Conservation (phyloP, 768 basidiomycete genomes). For the Xerocomus brunneocitrinus region DNA sequence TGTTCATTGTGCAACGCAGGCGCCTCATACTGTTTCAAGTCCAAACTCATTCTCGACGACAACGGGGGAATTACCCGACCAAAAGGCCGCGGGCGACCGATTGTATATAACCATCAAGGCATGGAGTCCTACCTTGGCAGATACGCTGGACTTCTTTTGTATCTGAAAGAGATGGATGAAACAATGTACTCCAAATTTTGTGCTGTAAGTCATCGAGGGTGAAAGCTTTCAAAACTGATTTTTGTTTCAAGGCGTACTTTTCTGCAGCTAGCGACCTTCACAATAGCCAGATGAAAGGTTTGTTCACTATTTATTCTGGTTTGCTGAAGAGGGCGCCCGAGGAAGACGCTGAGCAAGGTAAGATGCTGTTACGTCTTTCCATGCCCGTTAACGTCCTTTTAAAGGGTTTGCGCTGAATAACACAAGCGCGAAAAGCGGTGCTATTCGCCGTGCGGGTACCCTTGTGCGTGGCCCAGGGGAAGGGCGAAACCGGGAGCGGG, state of each 20-base stretch:
- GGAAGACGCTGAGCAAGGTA: constrained; percentile 74
- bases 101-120: constrained; percentile 57
- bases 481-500: constrained; percentile 38
- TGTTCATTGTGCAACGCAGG: neutral
- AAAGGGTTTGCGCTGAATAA: constrained; percentile 42
- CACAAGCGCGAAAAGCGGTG: constrained; percentile 41
- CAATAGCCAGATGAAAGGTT: constrained; percentile 68
- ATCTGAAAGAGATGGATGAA: constrained; percentile 96
- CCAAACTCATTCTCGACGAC: constrained; percentile 64
- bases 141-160: constrained; percentile 87
- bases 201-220: constrained; percentile 53
- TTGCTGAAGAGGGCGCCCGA: constrained; percentile 63
- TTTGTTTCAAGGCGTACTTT: constrained; percentile 74
- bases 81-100: constrained; percentile 42
- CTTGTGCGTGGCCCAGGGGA: constrained; percentile 78
- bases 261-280: constrained; percentile 81
- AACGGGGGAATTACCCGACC: constrained; percentile 50
- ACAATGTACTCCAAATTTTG: constrained; percentile 82
- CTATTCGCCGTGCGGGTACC: constrained; percentile 80
- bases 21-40: constrained; percentile 36
- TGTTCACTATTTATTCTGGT: constrained; percentile 55
- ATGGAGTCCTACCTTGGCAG: constrained; percentile 82
- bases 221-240: constrained; percentile 1
- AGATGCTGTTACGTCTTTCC: constrained; percentile 7
- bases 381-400: neutral